Evolutionary conservation across 1,284 basidiomycete species (phyloP).

Genomic region (Polyporus tsugae): DNA sequence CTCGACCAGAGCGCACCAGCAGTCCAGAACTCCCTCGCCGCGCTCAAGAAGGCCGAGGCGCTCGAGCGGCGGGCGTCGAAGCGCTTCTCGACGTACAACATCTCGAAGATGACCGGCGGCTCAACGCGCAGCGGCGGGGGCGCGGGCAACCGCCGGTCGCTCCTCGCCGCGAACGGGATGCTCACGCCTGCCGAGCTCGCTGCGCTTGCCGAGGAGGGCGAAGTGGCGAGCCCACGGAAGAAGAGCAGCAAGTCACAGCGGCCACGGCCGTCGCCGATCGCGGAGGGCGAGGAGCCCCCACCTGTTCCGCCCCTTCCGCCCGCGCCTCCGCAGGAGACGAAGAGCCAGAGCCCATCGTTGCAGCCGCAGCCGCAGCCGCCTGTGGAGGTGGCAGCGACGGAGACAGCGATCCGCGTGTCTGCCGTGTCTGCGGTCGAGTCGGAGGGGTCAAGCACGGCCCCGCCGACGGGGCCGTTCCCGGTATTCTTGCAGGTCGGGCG

Average conservation of each 20-base stretch:
- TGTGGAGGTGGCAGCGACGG: slow-evolving; percentile 7
- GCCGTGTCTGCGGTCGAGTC: slow-evolving; percentile 24
- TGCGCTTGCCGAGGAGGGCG: slow-evolving; percentile 74
- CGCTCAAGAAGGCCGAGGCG: slow-evolving; percentile 87
- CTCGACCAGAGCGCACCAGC: slow-evolving; percentile 53
- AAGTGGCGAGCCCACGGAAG: slow-evolving; percentile 42
- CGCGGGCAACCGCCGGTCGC: slow-evolving; percentile 67
- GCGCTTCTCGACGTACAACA: slow-evolving; percentile 95
- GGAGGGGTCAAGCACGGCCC: slow-evolving; percentile 17
- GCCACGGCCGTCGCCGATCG: slow-evolving; percentile 40
- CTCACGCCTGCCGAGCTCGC: slow-evolving; percentile 74
- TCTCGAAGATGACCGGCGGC: slow-evolving; percentile 90
- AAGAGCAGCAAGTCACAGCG: slow-evolving; percentile 40
- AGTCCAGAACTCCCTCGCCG: slow-evolving; percentile 86
- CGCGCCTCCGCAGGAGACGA: slow-evolving; percentile 33
- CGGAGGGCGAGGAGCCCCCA: slow-evolving; percentile 54
- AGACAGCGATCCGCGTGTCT: slow-evolving; percentile 16
- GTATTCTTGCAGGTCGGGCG: slow-evolving; percentile 93
- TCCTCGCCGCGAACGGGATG: slow-evolving; percentile 62
- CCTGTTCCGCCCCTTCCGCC: slow-evolving; percentile 54
- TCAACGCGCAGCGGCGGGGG: slow-evolving; percentile 43
- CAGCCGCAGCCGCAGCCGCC: slow-evolving; percentile 6
- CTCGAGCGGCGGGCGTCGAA: slow-evolving; percentile 95
- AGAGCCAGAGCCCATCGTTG: slow-evolving; percentile 19
- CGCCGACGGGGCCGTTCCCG: slow-evolving; percentile 51